phyloP scores from a whole-genome alignment of 805 yeast species.

The Starmera amethionina region DNA sequence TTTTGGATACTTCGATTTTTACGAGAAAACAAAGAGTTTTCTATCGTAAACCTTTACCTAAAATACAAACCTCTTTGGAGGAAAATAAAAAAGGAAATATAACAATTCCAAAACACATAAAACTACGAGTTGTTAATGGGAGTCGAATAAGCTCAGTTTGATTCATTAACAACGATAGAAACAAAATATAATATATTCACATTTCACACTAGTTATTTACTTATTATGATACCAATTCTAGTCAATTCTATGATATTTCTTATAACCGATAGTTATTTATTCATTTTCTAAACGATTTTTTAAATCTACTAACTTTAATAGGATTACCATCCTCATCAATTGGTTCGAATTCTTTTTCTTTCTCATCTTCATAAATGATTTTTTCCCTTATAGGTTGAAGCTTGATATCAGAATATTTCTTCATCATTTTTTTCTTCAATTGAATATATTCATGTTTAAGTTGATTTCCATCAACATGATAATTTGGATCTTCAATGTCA shows the following conservation, averaged over 20 bases:
- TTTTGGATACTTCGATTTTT: background rate
- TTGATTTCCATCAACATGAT: constrained; percentile 17
- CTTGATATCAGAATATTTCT: constrained; percentile 10
- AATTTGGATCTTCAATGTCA: constrained; percentile 19
- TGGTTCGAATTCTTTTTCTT: constrained; percentile 55
- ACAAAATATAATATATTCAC: too few species aligned
- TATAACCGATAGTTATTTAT: too few species aligned
- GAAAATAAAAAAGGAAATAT: too few species aligned
- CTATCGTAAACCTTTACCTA: background rate
- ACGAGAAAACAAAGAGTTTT: constrained; percentile 1
- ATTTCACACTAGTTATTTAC: too few species aligned
- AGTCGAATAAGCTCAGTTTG: too few species aligned
- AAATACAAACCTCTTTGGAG: too few species aligned
- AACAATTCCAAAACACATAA: too few species aligned
- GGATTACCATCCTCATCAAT: constrained; percentile 56
- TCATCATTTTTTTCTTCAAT: constrained; percentile 20
- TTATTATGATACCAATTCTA: too few species aligned
- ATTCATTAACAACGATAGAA: too few species aligned
- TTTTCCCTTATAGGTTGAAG: constrained; percentile 1
- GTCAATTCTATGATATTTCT: too few species aligned
- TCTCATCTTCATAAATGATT: constrained; percentile 23
- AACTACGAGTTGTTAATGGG: too few species aligned
- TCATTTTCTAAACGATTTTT: constrained; percentile 30
- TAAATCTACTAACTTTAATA: constrained; percentile 56
- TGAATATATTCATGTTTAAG: constrained; percentile 21